Evolutionary conservation across 225 moss, liverwort and hornwort genomes (phyloP).

Genomic region (Polytrichum commune): DNA sequence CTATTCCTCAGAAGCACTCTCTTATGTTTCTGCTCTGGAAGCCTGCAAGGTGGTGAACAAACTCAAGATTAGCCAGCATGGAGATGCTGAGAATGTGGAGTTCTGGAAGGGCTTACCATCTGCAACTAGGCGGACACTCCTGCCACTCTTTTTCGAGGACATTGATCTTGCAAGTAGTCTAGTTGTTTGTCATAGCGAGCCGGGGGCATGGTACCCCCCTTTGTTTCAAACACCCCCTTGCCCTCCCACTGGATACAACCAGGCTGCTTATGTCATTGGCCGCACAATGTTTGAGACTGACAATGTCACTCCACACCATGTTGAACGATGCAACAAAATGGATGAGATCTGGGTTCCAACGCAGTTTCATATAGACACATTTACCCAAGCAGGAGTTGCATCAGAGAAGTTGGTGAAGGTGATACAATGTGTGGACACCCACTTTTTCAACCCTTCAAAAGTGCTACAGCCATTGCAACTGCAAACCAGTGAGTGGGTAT

Average conservation of each 20-base stretch:
- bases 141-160: slow-evolving; percentile 14
- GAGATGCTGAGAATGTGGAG: slow-evolving; percentile 28
- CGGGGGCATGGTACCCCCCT: slow-evolving; percentile 65
- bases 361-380: slow-evolving; percentile 47
- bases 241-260: slow-evolving; percentile 50
- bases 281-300: slow-evolving; percentile 73
- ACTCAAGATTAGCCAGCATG: slow-evolving; percentile 36
- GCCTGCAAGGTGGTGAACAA: slow-evolving; percentile 29
- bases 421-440: slow-evolving; percentile 52
- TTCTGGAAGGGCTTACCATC: slow-evolving; percentile 54
- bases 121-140: slow-evolving; percentile 23
- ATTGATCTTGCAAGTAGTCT: slow-evolving; percentile 24
- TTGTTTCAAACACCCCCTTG: slow-evolving; percentile 47
- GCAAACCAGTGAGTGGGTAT: slow-evolving; percentile 20
- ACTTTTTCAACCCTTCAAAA: slow-evolving; percentile 36
- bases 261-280: slow-evolving; percentile 42
- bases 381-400: slow-evolving; percentile 36
- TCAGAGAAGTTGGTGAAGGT: slow-evolving; percentile 44
- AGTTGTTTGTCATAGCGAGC: slow-evolving; percentile 64
- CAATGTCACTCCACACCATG: slow-evolving; percentile 41
- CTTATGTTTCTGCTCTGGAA: slow-evolving; percentile 39
- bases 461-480: slow-evolving; percentile 7
- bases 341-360: slow-evolving; percentile 66
- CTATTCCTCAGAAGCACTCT: slow-evolving; percentile 58
- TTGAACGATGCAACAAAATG: slow-evolving; percentile 53